Base-by-base conservation (phyloP, 108 stramenopile genomes). In the Skeletonema tropicum region DNA sequence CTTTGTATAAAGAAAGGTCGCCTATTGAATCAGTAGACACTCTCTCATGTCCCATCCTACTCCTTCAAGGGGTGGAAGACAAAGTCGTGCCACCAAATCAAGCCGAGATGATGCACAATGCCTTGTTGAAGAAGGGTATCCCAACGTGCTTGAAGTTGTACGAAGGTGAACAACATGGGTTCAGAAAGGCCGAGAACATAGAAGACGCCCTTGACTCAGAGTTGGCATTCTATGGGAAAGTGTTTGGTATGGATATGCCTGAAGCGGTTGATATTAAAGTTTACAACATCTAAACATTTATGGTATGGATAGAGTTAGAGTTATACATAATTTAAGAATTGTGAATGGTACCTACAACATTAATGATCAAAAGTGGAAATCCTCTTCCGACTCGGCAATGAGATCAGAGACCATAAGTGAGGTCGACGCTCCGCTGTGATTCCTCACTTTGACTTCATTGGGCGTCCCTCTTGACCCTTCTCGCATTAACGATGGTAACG, bases 41-140 rank as follows among this genome's bases (percentile, higher is more conserved):
- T 10, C 60, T 94, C n/a, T 69, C 66, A 2, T 94, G 93, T 66
- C 93, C 93, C 26, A 86, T 91, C 17, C 57, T 94, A 23, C 75
- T 94, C 1, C 71, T 94, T 41, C 93, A 94, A 61, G 93, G 93
- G 1, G 80, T 36, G 48, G 93, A 94, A 76, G 93, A 94, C 63
- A 91, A 92, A 69, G 76, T 94, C 35, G 93, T 94, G 9, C 91
- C 93, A n/a, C 93, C 91, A 5, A 92, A 90, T 66, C 93, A 94
- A 85, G 91, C 93, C 10, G 74, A 86, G 60, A 87, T 76, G 75
- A 94, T 94, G 93, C 73, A 89, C 77, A 74, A 85, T 13, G 90
- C 88, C 9, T 42, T 92, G 55, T 42, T 75, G 60, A 71, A 82
- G 73, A 94, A 94, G 66, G 80, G 80, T 0, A 82, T 94, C 26